Base-by-base conservation (phyloP, 768 basidiomycete species). In the Pleurotus platypus region DNA sequence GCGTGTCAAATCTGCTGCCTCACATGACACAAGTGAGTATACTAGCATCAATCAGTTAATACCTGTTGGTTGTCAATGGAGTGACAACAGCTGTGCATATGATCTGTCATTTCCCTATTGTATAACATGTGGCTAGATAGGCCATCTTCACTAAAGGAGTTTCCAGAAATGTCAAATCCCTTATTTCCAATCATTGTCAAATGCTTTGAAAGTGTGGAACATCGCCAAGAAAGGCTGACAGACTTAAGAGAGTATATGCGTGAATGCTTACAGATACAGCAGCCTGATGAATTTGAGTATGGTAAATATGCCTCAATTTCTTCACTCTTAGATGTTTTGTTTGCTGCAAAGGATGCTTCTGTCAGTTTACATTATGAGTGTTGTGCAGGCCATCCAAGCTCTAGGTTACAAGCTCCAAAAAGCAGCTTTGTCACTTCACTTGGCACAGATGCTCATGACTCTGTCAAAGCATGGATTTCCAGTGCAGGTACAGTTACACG, bases 81-180 rank as follows among this genome's bases (percentile, higher is more conserved):
- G 46, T 22, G 24, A 62, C 16, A 66, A 68, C 27, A 71, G 70
- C 39, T 72, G 70, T 63, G 65, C 66, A 15, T 72, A 72, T 63
- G 71, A 72, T 54, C 63, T 6, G 26, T 64, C 1, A 55, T 72
- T 27, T 58, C 63, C 0, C 55, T 65, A 3, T 46, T 72, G 4
- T 66, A 55, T 55, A 46, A 62, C 39, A 48, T 68, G n/a, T 69
- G 63, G 67, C 12, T 16, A 18, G 35, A 49, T 27, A 43, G 57
- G 24, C 6, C 57, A 16, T 22, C 50, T 51, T 49, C 43, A n/a
- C 39, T 38, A 20, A 40, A 42, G n/a, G 57, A 38, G 37, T n/a
- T 43, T 42, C 38, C 42, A 12, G 42, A n/a, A 30, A 30, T 30
- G 30, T 30, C 30, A 30, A 11, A 30, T 30, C 8, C 30, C 9